phyloP scores from a whole-genome alignment of 2,329 filamentous ascomycete species.

The Neophaeococcomyces aloes region DNA sequence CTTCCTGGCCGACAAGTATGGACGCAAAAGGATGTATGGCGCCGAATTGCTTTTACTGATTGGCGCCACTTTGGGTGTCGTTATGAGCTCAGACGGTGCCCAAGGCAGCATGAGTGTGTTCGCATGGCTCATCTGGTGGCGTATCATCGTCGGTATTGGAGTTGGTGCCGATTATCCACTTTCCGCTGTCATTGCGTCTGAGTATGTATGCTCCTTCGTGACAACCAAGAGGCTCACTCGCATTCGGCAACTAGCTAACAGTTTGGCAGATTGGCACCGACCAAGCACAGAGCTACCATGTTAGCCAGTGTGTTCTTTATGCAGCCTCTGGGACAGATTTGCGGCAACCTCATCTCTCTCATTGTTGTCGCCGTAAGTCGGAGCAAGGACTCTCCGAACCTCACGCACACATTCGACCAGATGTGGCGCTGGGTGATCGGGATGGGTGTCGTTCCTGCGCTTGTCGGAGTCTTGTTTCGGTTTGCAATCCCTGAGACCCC shows the following conservation, averaged over 20 bases:
- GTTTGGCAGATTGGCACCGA: conserved; percentile 37
- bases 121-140: conserved; percentile 39
- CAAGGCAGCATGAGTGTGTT: conserved; percentile 35
- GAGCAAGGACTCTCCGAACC: conserved; percentile 22
- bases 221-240: no score
- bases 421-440: conserved; percentile 60
- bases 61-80: conserved; percentile 36
- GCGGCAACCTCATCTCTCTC: conserved; percentile 53
- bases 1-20: conserved; percentile 37
- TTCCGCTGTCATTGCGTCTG: conserved; percentile 56
- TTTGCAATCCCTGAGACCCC: conserved; percentile 58
- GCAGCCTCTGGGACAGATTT: conserved; percentile 57
- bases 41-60: conserved; percentile 40
- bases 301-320: conserved; percentile 58
- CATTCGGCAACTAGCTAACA: conserved; percentile 7
- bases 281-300: conserved; percentile 56
- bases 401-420: conserved; percentile 41
- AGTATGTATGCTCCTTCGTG: conserved; percentile 37
- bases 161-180: conserved; percentile 61
- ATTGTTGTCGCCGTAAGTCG: conserved; percentile 29
- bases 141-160: conserved; percentile 41
- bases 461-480: conserved; percentile 55
- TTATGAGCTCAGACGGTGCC: conserved; percentile 36
- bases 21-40: conserved; percentile 43
- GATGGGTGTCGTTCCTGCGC: conserved; percentile 52